These are phyloP conservation scores for Jimgerdemannia flammicorona DNA, from an alignment of 192 early-diverging fungal genomes.

Conservation along the genomic window DNA sequence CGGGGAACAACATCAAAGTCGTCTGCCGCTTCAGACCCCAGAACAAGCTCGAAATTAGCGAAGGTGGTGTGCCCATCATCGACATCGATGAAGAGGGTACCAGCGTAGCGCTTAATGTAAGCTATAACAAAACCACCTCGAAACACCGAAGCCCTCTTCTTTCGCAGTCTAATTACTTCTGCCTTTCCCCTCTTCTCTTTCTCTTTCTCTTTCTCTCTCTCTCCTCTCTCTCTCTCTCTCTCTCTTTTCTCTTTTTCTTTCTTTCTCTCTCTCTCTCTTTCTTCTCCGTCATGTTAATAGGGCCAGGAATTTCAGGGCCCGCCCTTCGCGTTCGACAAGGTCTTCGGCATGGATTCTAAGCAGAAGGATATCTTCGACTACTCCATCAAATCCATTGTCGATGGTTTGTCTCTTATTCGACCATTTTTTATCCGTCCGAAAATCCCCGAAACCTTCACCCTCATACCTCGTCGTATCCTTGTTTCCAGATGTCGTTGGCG, in stretches of 20 bases:
- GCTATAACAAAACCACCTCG: not conserved
- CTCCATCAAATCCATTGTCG: constrained; percentile 86
- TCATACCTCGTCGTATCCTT: not conserved
- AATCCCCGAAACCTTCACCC: no score
- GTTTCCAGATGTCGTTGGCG: constrained; percentile 33
- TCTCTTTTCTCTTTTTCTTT: constrained; percentile 2
- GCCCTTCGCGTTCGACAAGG: constrained; percentile 86
- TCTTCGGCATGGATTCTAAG: constrained; percentile 81
- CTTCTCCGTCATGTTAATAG: constrained; percentile 10
- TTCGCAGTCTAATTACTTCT: no score
- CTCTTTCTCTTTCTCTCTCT: not conserved
- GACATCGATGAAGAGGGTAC: constrained; percentile 72
- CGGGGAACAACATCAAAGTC: constrained; percentile 88
- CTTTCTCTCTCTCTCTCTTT: not conserved
- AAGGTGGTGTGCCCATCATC: constrained; percentile 87
- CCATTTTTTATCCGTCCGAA: no score
- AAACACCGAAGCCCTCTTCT: no score
- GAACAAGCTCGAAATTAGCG: constrained; percentile 85
- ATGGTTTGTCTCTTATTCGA: constrained; percentile 56
- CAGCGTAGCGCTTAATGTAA: constrained; percentile 39
- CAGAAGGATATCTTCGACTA: constrained; percentile 91
- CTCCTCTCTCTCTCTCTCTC: not conserved
- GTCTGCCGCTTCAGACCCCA: constrained; percentile 97
- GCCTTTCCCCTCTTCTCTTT: not conserved
- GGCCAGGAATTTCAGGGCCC: constrained; percentile 59